These are phyloP conservation scores for Tulasnella sp. DNA, from an alignment of 768 basidiomycete species.

Conservation along the genomic window DNA sequence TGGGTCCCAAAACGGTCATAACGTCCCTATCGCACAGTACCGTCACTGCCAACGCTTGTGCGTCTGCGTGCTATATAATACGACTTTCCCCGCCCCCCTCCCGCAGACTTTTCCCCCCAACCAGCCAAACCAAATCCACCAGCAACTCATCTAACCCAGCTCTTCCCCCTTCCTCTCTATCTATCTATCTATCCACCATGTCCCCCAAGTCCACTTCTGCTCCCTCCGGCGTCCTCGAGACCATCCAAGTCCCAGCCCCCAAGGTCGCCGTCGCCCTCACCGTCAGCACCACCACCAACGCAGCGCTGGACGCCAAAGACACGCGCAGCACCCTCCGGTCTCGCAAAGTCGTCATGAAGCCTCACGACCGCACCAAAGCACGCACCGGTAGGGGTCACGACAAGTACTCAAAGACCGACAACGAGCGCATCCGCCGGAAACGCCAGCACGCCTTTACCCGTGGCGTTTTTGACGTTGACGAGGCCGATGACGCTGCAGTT, in stretches of 20 bases:
- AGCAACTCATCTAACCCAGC: not conserved
- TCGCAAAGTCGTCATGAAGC: slow-evolving; percentile 6
- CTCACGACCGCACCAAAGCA: slow-evolving; percentile 9
- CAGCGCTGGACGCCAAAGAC: slow-evolving; percentile 1
- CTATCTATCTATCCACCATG: not conserved
- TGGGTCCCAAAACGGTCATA: not conserved
- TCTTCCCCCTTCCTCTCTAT: not conserved
- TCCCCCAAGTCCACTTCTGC: not conserved
- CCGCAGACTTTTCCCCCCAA: not conserved
- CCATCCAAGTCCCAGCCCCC: slow-evolving; percentile 1
- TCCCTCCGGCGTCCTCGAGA: not conserved
- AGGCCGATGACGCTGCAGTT: not conserved
- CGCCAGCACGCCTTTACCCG: not conserved
- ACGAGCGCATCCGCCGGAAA: not conserved
- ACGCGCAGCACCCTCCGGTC: not conserved
- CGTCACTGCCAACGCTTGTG: not conserved
- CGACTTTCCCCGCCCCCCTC: not conserved
- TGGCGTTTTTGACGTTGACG: not conserved
- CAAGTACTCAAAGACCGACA: not conserved
- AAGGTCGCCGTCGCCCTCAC: not conserved
- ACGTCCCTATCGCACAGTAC: not conserved
- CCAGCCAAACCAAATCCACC: not conserved
- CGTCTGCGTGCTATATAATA: not conserved
- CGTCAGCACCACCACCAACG: not conserved
- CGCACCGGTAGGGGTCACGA: not conserved